Evolutionary conservation across 768 basidiomycete species (phyloP), one percentile per base, ranked within the genome.

Genomic region (Termitomyces sp.): DNA sequence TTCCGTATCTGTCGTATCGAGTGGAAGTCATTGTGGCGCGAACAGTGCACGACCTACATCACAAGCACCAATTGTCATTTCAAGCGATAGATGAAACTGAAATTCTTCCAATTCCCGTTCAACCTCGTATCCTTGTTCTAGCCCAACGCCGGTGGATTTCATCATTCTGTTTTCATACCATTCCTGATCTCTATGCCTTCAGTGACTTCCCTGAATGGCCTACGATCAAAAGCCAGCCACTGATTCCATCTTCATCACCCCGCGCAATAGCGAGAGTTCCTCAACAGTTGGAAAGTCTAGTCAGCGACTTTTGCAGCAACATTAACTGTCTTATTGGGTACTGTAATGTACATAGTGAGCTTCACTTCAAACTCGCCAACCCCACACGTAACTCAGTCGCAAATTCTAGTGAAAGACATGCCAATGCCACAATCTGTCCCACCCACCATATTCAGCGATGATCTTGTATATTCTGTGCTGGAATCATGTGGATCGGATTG

Each of bases 11-110:
- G 16, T 26, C 12, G 41, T 54, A 26, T 53, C 20, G 55, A 83
- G 81, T 76, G 63, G 82, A 85, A 68, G 71, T 78, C 16, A 77
- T 89, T 7, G 68, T 79, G 3, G 63, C 79, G 3, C 82, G 87
- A 66, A 72, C 81, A 0, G 71, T 75, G 3, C 72, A 77, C 33
- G 73, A 77, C 12, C 69, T 91, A 8, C 69, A 76, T 47, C 52
- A 52, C 4, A 62, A 71, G 1, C 65, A 80, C 57, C 64, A 68
- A 0, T 63, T 89, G 5, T 66, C 75, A 0, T 68, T 77, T 26
- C 63, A 70, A 14, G 72, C 76, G 6, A 82, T 89, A 28, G 83
- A 87, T 53, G 68, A 69, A n/a, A 79, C 77, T 0, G 64, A 63
- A 0, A 56, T 84, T 8, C 72, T 89, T 8, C 83, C 82, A 0